These are phyloP conservation scores for Talaromyces thailandensis DNA, from an alignment of 495 filamentous ascomycete species.

Conservation along the genomic window DNA sequence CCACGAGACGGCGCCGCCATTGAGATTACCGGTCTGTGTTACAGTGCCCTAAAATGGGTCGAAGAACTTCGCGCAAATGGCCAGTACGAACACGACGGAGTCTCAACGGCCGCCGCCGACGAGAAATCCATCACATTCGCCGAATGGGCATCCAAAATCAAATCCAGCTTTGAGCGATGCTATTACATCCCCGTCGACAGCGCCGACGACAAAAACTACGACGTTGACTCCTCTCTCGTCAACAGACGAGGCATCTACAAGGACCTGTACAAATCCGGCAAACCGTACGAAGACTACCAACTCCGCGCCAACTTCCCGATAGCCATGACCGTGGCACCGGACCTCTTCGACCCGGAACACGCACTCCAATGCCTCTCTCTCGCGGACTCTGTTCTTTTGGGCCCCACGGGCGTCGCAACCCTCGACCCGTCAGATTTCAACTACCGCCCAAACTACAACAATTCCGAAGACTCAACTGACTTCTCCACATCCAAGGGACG, in stretches of 20 bases:
- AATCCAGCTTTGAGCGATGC: slow-evolving; percentile 78
- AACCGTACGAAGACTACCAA: slow-evolving; percentile 96
- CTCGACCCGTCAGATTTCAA: slow-evolving; percentile 87
- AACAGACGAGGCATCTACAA: slow-evolving; percentile 96
- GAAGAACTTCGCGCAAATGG: slow-evolving; percentile 53
- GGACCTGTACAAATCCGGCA: slow-evolving; percentile 84
- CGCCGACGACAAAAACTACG: slow-evolving; percentile 63
- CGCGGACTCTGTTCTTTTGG: slow-evolving; percentile 68
- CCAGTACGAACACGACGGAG: slow-evolving; percentile 61
- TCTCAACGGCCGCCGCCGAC: slow-evolving; percentile 44
- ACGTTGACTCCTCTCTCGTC: slow-evolving; percentile 68
- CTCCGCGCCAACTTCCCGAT: slow-evolving; percentile 91
- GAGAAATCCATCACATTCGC: slow-evolving; percentile 56
- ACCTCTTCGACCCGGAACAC: slow-evolving; percentile 69
- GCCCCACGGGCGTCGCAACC: slow-evolving; percentile 91
- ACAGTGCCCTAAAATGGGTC: slow-evolving; percentile 81
- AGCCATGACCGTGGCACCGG: slow-evolving; percentile 87
- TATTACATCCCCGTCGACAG: slow-evolving; percentile 72
- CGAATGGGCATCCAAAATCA: slow-evolving; percentile 76
- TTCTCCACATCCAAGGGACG: slow-evolving; percentile 87
- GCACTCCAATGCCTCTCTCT: slow-evolving; percentile 70
- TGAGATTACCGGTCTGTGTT: slow-evolving; percentile 88
- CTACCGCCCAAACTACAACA: slow-evolving; percentile 89
- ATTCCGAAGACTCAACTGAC: slow-evolving; percentile 83
- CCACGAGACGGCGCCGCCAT: slow-evolving; percentile 92